Conservation (phyloP, 352 stramenopile genomes). For the Globisporangium recalcitrans region DNA sequence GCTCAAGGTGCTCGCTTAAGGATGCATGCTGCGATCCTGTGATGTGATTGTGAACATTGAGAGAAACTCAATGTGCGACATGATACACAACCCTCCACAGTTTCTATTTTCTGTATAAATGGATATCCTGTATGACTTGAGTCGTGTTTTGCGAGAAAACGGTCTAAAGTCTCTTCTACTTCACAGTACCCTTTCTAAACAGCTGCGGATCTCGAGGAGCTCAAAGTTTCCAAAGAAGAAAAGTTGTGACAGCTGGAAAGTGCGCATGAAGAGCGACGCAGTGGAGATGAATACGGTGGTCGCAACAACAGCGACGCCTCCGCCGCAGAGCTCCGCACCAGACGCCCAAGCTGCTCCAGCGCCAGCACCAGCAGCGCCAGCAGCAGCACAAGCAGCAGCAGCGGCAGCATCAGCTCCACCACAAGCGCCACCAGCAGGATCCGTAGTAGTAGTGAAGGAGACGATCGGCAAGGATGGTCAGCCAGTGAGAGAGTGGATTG, state of each 20-base stretch:
- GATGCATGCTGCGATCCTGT: background rate
- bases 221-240: background rate
- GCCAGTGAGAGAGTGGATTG: slow-evolving; percentile 73
- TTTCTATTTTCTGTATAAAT: background rate
- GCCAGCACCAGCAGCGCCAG: background rate
- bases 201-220: background rate
- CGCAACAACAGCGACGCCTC: background rate
- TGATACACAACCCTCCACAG: slow-evolving; percentile 18
- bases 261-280: too few species aligned
- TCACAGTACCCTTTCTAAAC: slow-evolving; percentile 4
- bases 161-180: background rate
- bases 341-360: background rate
- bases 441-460: slow-evolving; percentile 6
- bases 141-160: background rate
- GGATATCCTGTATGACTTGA: background rate
- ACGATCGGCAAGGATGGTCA: slow-evolving; percentile 17
- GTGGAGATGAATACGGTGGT: slow-evolving; percentile 7
- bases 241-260: slow-evolving; percentile 9
- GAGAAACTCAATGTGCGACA: slow-evolving; percentile 25
- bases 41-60: background rate
- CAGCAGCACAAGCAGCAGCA: background rate
- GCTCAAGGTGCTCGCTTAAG: background rate
- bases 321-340: background rate
- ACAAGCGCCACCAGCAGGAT: background rate
- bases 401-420: background rate